Base-by-base conservation (phyloP, 2,329 filamentous ascomycete genomes). In the Zopfia rhizophila region DNA sequence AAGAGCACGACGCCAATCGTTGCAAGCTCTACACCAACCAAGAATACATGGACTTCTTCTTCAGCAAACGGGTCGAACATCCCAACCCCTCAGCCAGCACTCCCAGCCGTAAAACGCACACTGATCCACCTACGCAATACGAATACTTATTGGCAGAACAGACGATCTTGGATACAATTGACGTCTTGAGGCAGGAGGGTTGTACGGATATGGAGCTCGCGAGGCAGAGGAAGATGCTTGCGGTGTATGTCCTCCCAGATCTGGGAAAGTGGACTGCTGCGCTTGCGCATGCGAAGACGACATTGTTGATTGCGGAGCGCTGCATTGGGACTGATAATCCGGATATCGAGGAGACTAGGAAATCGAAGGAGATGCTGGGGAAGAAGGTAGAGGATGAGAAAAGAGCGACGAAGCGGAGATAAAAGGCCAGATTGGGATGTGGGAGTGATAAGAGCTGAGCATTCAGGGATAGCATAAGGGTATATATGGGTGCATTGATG, bases 1-100 rank as follows among this genome's bases (percentile, higher is more conserved):
- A 71, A 33, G 66, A 70, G 45, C 55, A 67, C 24, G 62, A 58
- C 3, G 57, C 24, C 8, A 27, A 27, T n/a, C 24, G 24, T 27
- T n/a, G 24, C 24, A 8, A 27, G 24, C 8, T 27, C 24, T 27
- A n/a, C 8, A 27, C 8, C 8, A 27, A 27, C n/a, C 24, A 27
- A 27, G n/a, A n/a, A n/a, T n/a, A n/a, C n/a, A n/a, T n/a, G n/a
- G n/a, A n/a, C n/a, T n/a, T n/a, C n/a, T n/a, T n/a, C n/a, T n/a
- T n/a, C n/a, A n/a, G n/a, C n/a, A n/a, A n/a, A n/a, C n/a, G n/a
- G n/a, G n/a, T 27, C n/a, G 8, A 27, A 27, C 24, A 8, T 27
- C 24, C 24, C 17, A 40, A 35, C n/a, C 23, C 22, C 5, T 8
- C 5, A 5, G 22, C 16, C 13, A 42, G 29, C 10, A 16, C 29